A percentile compares a stretch with the other conserved stretches of the same genome.
Conservation (phyloP, 2,329 filamentous ascomycete genomes). For the Akanthomyces uredinophilus region DNA sequence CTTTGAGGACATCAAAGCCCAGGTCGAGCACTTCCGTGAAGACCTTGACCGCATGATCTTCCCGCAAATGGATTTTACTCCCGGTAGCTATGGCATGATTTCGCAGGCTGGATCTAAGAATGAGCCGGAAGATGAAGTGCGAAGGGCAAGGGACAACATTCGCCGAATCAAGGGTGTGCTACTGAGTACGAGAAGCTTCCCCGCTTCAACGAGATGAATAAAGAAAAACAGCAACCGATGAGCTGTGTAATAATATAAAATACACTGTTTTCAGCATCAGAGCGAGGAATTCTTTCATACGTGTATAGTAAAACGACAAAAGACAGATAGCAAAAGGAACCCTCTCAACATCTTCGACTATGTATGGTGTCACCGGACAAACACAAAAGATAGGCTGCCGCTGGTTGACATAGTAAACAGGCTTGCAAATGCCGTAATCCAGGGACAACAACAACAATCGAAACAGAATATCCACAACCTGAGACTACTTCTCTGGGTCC, state of each 20-base stretch:
- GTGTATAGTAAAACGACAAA: neutral
- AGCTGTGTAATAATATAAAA: constrained; percentile 1
- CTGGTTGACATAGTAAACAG: neutral
- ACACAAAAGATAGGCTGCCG: no score
- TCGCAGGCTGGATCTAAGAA: constrained; percentile 32
- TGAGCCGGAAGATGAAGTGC: constrained; percentile 66
- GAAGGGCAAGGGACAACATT: constrained; percentile 68
- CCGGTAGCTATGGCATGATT: constrained; percentile 36
- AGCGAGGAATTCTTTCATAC: neutral
- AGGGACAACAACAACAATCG: neutral
- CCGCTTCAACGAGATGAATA: constrained; percentile 39
- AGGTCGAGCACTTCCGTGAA: constrained; percentile 55
- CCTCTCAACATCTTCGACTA: no score
- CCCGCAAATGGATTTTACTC: constrained; percentile 29
- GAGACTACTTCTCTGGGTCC: constrained; percentile 18
- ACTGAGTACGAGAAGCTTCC: constrained; percentile 69
- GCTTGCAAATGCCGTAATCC: neutral
- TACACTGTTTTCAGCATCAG: neutral
- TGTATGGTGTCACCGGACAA: no score
- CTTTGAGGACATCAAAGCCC: constrained; percentile 45
- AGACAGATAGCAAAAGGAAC: neutral
- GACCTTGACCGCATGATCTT: constrained; percentile 61
- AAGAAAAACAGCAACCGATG: neutral
- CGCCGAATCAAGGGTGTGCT: constrained; percentile 74
- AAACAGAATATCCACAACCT: no score